Base-by-base conservation (phyloP, 2,329 filamentous ascomycete species). In the Xylaria sp. region DNA sequence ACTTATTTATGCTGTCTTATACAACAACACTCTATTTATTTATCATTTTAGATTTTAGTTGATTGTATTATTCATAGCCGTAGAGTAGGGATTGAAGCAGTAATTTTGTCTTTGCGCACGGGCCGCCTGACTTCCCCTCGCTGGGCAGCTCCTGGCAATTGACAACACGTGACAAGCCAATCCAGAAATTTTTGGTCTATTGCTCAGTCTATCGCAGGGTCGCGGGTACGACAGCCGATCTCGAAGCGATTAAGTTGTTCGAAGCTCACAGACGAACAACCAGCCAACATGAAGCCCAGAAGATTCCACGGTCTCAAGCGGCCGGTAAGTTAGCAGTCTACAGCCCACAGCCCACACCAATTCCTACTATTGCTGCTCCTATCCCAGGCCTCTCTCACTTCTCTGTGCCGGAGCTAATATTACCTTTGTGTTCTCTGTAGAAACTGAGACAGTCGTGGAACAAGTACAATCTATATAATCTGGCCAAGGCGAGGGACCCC, bases 361-460 rank as follows among this genome's bases (percentile, higher is more conserved):
- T 53, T 54, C 51, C 17, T 9, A 5, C n/a, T 44, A 17, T 23
- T 6, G 67, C 36, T 31, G 28, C 20, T 38, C 6, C 10, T 20
- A 57, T 11, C 20, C n/a, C 4, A 17, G 11, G n/a, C 17, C 17
- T 23, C 23, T 23, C 23, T 23, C 23, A 23, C 23, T 23, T 23
- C 38, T 46, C 48, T 51, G 53, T 9, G n/a, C 42, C 48, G 57
- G 57, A 57, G 46, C 70, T 70, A 51, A 69, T 64, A 20, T 26
- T 23, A 61, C 44, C 33, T 26, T 23, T n/a, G 42, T n/a, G 42
- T 48, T 15, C 51, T 57, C 31, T 69, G 63, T 79, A 98, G 94
- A 97, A 93, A 92, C 80, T 97, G 81, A 92, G 95, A 77, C 93
- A 96, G 85, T 93, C 94, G 85, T 97, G 95, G 96, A 97, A 93